Evolutionary conservation across 371 early-diverging fungal species (phyloP).

Genomic region (Choanephora cucurbitarum): DNA sequence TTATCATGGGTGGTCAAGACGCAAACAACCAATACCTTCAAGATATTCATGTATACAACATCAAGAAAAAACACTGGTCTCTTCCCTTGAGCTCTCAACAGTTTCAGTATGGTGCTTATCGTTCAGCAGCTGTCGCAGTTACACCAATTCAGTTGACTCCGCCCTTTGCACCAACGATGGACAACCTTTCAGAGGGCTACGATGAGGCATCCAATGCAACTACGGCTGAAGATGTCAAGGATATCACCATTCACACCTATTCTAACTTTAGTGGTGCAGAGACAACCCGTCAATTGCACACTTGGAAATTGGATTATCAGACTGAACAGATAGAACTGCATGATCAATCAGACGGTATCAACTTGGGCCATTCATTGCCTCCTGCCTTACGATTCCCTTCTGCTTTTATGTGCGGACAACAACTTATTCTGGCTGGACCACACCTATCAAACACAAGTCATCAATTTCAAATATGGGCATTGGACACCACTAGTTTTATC

Average conservation of each 20-base stretch:
- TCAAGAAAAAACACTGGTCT: constrained; percentile 56
- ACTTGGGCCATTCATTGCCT: constrained; percentile 50
- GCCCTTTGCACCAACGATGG: constrained; percentile 25
- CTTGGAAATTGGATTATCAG: constrained; percentile 42
- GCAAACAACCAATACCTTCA: constrained; percentile 61
- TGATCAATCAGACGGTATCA: constrained; percentile 59
- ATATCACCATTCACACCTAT: constrained; percentile 54
- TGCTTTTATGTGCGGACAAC: constrained; percentile 63
- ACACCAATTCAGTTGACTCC: constrained; percentile 33
- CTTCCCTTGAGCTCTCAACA: constrained; percentile 52
- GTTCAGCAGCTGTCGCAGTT: constrained; percentile 62
- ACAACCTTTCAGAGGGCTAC: constrained; percentile 12
- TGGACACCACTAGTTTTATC: constrained; percentile 56
- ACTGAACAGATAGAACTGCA: constrained; percentile 40
- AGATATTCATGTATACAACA: constrained; percentile 68
- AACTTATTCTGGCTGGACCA: constrained; percentile 71
- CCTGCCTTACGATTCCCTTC: constrained; percentile 78
- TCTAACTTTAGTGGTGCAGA: constrained; percentile 69
- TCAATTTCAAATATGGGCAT: constrained; percentile 73
- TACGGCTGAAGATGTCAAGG: constrained; percentile 8
- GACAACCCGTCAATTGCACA: constrained; percentile 64
- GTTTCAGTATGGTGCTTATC: constrained; percentile 67
- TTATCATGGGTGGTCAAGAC: constrained; percentile 77
- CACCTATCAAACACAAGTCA: constrained; percentile 58
- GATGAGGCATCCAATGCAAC: constrained; percentile 5